Base-by-base conservation (phyloP, 768 basidiomycete genomes). In the Kwoniella pini region DNA sequence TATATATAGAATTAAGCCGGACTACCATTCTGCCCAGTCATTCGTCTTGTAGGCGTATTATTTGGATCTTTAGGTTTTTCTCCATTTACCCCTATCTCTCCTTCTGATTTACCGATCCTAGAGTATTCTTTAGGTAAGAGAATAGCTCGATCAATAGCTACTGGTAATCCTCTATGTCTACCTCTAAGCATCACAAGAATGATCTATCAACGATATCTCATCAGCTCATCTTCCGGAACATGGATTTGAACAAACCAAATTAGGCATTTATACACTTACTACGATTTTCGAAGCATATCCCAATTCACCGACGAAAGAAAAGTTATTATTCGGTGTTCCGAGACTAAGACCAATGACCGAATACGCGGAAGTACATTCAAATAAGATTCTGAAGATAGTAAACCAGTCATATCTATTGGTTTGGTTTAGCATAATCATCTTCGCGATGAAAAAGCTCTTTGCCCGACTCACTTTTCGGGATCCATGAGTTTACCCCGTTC, bases 291-390 rank as follows among this genome's bases (percentile, higher is more conserved):
- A 71, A 2, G 60, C 46, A 3, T 68, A 71, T 4, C 64, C 54
- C 22, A 71, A 70, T 48, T 65, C 67, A 12, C 65, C 74, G 6
- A 55, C 63, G 38, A 75, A 70, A 22, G 69, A 67, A 27, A 59
- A 75, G 55, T 72, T 75, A 54, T 72, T 65, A 43, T 72, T 62
- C 5, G 72, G 68, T 26, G 67, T 74, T 12, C 75, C 75, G 17
- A 74, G 42, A 46, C 63, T 71, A 7, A 74, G 39, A 1, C 75
- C 75, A 17, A 74, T 70, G 5, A 71, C 69, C 7, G 71, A 67
- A 50, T 77, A 77, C 2, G 65, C 75, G 22, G 61, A 64, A 6
- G 72, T 74, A 36, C 69, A 69, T 56, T 77, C 75, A 46, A 77
- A 77, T 7, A 77, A 53, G 36, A 77, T 67, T 13, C 71, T 52